Evolutionary conservation across 768 basidiomycete species (phyloP).

Genomic region (Hemileccinum impolitum): DNA sequence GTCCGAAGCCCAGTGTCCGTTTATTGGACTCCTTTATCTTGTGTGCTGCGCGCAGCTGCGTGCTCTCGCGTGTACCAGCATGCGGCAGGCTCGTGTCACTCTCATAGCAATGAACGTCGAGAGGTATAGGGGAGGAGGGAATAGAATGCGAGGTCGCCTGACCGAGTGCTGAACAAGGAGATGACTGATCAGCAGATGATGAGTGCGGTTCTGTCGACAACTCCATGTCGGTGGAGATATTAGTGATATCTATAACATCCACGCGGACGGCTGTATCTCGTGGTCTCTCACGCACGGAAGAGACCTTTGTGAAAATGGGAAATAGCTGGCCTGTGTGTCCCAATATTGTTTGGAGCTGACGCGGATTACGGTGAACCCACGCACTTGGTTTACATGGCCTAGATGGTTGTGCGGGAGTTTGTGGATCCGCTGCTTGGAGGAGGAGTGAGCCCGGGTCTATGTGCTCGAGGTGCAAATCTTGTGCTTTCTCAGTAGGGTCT

Average conservation of each 20-base stretch:
- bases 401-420: neutral
- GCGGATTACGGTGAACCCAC: constrained; percentile 5
- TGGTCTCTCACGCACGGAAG: constrained; percentile 3
- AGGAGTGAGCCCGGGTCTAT: neutral
- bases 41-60: neutral
- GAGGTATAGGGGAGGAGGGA: neutral
- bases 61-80: neutral
- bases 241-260: constrained; percentile 22
- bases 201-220: constrained; percentile 11
- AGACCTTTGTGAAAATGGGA: constrained; percentile 23
- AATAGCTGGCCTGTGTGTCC: constrained; percentile 22
- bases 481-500: neutral
- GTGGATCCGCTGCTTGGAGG: neutral
- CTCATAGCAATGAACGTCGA: neutral
- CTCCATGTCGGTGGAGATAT: constrained; percentile 15
- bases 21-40: constrained; percentile 2
- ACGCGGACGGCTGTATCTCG: constrained; percentile 4
- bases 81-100: constrained; percentile 8
- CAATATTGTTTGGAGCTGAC: neutral
- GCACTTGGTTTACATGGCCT: constrained; percentile 16
- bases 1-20: constrained; percentile 2
- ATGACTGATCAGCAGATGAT: constrained; percentile 6
- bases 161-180: constrained; percentile 9
- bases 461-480: constrained; percentile 1
- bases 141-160: constrained; percentile 6